Conservation (phyloP, 2,329 filamentous ascomycete genomes). For the Apiospora hydei region DNA sequence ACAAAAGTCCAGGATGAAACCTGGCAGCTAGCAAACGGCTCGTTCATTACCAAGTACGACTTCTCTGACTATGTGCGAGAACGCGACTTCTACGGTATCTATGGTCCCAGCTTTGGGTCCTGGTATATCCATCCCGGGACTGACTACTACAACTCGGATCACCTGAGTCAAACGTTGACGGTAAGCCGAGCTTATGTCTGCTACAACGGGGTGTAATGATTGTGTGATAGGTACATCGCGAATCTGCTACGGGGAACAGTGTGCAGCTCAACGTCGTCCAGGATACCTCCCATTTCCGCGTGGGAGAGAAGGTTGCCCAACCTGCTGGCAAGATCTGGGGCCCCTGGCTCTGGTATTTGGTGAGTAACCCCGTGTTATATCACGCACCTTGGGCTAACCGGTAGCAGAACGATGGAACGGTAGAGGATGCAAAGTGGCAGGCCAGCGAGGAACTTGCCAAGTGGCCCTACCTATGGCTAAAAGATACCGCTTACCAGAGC, state of each 20-base stretch:
- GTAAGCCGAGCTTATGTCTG: conserved; percentile 29
- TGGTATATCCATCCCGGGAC: conserved; percentile 60
- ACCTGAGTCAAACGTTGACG: conserved; percentile 60
- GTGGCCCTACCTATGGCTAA: conserved; percentile 59
- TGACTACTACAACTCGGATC: conserved; percentile 60
- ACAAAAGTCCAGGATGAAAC: conserved; percentile 63
- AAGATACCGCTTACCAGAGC: conserved; percentile 52
- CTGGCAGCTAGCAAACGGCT: conserved; percentile 54
- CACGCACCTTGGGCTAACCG: background rate
- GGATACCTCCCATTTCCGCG: conserved; percentile 54
- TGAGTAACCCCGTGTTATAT: background rate
- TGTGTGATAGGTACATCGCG: conserved; percentile 50
- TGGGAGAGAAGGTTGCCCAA: conserved; percentile 43
- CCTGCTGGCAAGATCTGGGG: conserved; percentile 50
- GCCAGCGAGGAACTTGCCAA: conserved; percentile 47
- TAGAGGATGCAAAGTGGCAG: conserved; percentile 48
- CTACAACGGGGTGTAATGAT: background rate
- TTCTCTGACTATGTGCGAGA: conserved; percentile 44
- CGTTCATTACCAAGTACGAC: conserved; percentile 60
- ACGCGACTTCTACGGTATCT: conserved; percentile 56
- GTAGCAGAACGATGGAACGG: conserved; percentile 51
- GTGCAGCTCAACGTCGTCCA: conserved; percentile 63
- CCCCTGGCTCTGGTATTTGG: conserved; percentile 52
- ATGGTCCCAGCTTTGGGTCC: conserved; percentile 55
- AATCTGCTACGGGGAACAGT: conserved; percentile 57